These are phyloP conservation scores for Calcarisporium arbuscula DNA, from an alignment of 2,329 filamentous ascomycete genomes.

Conservation along the genomic window DNA sequence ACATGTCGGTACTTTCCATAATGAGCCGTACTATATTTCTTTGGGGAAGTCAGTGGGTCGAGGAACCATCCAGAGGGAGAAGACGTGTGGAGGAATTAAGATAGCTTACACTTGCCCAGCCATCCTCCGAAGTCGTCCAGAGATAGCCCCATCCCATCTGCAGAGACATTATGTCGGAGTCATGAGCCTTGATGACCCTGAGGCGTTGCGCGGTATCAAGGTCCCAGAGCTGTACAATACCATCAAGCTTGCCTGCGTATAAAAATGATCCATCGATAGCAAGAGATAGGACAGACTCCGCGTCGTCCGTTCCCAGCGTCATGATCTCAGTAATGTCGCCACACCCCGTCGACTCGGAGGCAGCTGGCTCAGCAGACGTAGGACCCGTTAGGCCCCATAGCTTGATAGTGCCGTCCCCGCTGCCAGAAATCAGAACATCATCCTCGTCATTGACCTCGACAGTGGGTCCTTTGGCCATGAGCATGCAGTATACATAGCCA, in stretches of 20 bases:
- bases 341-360: too few relatives aligned
- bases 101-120: conserved; percentile 69
- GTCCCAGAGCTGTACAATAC: conserved; percentile 93
- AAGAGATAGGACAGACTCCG: conserved; percentile 65
- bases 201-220: conserved; percentile 88
- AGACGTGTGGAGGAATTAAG: accelerated
- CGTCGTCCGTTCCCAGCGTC: conserved; percentile 54
- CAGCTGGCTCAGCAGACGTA: conserved; percentile 33
- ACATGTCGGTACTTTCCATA: conserved; percentile 50
- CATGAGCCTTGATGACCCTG: conserved; percentile 74
- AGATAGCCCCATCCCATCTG: conserved; percentile 80
- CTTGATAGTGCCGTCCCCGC: conserved; percentile 90
- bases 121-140: conserved; percentile 84
- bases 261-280: conserved; percentile 86
- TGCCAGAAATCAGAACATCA: conserved; percentile 83
- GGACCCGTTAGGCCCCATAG: conserved; percentile 64
- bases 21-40: conserved; percentile 63
- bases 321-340: conserved; percentile 65
- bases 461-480: conserved; percentile 66
- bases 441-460: conserved; percentile 63
- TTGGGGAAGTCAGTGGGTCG: conserved; percentile 8
- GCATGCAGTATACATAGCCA: conserved; percentile 95
- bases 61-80: too few relatives aligned
- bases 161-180: conserved; percentile 77
- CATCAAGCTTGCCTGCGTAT: conserved; percentile 82